Percentiles rank a stretch among this genome's conserved stretches.
These are phyloP conservation scores for Drechslerella dactyloides DNA, from an alignment of 2,329 filamentous ascomycete species.

Conservation along the genomic window DNA sequence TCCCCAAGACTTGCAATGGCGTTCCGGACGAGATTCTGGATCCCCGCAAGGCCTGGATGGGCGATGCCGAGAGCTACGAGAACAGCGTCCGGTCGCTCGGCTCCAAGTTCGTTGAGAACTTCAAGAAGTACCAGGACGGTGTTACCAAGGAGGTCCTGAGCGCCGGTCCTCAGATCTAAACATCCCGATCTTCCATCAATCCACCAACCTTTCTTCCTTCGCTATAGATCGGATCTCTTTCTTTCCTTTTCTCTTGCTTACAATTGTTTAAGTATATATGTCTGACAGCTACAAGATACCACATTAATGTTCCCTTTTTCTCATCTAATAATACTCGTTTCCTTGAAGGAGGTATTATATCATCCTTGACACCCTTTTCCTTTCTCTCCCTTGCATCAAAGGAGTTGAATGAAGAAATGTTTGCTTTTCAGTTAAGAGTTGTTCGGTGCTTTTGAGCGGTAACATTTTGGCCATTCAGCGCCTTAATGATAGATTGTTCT, in stretches of 20 bases:
- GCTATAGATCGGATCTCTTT: too few species aligned
- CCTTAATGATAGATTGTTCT: not conserved
- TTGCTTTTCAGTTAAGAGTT: constrained; percentile 20
- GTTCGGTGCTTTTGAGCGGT: constrained; percentile 6
- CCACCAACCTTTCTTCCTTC: too few species aligned
- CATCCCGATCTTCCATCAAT: not conserved
- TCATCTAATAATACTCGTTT: not conserved
- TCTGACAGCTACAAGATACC: not conserved
- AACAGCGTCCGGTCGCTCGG: constrained; percentile 89
- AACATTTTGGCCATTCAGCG: too few species aligned
- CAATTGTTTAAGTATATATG: not conserved
- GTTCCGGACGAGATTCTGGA: constrained; percentile 93
- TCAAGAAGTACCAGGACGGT: constrained; percentile 89
- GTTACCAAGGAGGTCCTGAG: constrained; percentile 80
- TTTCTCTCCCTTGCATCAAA: constrained; percentile 34
- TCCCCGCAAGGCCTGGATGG: constrained; percentile 90
- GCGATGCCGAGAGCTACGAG: constrained; percentile 76
- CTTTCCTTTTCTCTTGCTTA: not conserved
- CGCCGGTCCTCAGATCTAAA: constrained; percentile 63
- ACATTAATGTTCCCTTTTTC: not conserved
- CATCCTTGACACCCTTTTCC: constrained; percentile 11
- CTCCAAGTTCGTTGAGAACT: constrained; percentile 91
- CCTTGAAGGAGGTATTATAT: not conserved
- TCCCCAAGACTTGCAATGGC: constrained; percentile 88
- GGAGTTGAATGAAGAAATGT: constrained; percentile 29